Evolutionary conservation across 225 moss, liverwort and hornwort species (phyloP).

Genomic region (Bryoerythrophyllum caledonicum): DNA sequence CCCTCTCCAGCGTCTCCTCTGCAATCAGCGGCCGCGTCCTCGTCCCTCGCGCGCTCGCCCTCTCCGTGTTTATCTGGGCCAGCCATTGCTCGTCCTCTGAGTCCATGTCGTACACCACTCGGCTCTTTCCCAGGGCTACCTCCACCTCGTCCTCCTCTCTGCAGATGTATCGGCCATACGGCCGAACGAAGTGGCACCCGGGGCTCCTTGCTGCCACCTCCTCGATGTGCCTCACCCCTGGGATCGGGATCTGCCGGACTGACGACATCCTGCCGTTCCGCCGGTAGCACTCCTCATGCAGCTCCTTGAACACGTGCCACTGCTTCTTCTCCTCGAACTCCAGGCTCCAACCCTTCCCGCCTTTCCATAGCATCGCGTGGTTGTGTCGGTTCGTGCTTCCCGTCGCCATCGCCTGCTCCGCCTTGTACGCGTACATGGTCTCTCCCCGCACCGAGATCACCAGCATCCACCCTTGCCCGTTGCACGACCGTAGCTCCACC

Average conservation of each 20-base stretch:
- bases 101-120: conserved; percentile 93
- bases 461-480: conserved; percentile 76
- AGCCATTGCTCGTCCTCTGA: conserved; percentile 97
- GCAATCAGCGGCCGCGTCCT: conserved; percentile 74
- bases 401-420: conserved; percentile 77
- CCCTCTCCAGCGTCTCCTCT: conserved; percentile 88
- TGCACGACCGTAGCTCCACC: conserved; percentile 72
- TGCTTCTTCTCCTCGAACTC: conserved; percentile 96
- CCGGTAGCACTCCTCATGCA: conserved; percentile 91
- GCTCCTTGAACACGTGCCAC: conserved; percentile 92
- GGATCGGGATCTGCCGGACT: conserved; percentile 91
- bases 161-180: conserved; percentile 69
- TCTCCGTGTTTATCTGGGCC: conserved; percentile 64
- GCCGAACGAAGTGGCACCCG: conserved; percentile 62
- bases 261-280: conserved; percentile 80
- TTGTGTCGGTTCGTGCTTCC: conserved; percentile 83
- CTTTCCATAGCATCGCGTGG: conserved; percentile 94
- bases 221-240: conserved; percentile 84
- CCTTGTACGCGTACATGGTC: conserved; percentile 70
- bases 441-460: conserved; percentile 68
- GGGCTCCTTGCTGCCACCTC: conserved; percentile 60
- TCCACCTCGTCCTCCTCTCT: conserved; percentile 79
- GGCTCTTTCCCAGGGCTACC: conserved; percentile 63
- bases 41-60: conserved; percentile 68
- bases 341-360: conserved; percentile 90